phyloP scores from a whole-genome alignment of 805 yeast genomes.

The Hanseniaspora pseudoguilliermondii region DNA sequence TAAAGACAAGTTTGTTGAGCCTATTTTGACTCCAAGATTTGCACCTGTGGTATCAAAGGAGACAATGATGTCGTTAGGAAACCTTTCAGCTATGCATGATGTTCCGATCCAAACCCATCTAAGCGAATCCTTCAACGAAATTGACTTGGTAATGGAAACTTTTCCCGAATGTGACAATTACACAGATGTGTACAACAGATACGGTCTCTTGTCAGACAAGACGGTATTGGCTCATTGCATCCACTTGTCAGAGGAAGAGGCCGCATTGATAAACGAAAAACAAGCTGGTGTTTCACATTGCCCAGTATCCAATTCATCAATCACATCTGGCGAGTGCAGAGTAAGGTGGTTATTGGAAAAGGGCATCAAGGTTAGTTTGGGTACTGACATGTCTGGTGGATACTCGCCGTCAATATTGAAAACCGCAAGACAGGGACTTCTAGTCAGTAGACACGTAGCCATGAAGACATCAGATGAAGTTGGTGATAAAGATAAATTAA shows the following conservation, averaged over 20 bases:
- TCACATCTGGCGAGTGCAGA: constrained; percentile 84
- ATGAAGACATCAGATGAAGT: constrained; percentile 34
- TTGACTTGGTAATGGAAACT: constrained; percentile 53
- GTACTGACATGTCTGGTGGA: constrained; percentile 73
- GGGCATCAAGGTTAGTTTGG: constrained; percentile 65
- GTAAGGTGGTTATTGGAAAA: constrained; percentile 54
- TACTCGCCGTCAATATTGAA: constrained; percentile 51
- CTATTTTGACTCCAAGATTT: constrained; percentile 83
- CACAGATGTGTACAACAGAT: constrained; percentile 62
- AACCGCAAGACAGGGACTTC: constrained; percentile 55
- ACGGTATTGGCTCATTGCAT: constrained; percentile 87
- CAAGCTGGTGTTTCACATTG: constrained; percentile 78
- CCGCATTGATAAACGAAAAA: constrained; percentile 39
- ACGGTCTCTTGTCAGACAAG: constrained; percentile 43
- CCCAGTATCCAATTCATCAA: constrained; percentile 79
- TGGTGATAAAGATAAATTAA: constrained; percentile 31
- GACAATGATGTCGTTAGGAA: constrained; percentile 51
- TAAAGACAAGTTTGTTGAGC: constrained; percentile 39
- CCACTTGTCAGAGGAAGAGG: constrained; percentile 57
- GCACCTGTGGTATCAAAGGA: constrained; percentile 74
- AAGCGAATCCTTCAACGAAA: constrained; percentile 67
- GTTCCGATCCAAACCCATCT: constrained; percentile 82
- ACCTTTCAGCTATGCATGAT: constrained; percentile 32
- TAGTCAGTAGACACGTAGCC: constrained; percentile 59
- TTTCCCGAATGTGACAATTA: constrained; percentile 63